Conservation (phyloP, 2,329 filamentous ascomycete genomes). For the Diaporthe aspalathi region DNA sequence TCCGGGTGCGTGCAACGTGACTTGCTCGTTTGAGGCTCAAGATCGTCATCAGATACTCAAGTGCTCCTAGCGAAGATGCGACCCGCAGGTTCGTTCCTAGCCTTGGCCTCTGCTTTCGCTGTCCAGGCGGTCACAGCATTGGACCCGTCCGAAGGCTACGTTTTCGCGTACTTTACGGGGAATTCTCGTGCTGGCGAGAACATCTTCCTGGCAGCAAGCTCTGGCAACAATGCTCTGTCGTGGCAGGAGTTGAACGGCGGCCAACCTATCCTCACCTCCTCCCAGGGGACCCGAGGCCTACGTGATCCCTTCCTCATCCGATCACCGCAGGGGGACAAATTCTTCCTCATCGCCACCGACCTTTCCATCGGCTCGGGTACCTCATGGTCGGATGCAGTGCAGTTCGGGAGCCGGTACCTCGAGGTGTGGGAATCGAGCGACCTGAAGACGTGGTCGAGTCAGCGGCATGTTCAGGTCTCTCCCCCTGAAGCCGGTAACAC, state of each 20-base stretch:
- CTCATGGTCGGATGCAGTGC: slow-evolving; percentile 42
- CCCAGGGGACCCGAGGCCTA: slow-evolving; percentile 52
- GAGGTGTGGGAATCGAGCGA: slow-evolving; percentile 57
- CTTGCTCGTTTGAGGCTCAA: background rate
- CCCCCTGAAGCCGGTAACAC: slow-evolving; percentile 54
- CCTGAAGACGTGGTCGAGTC: slow-evolving; percentile 52
- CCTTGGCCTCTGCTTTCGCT: slow-evolving; percentile 18
- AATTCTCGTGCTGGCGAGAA: slow-evolving; percentile 42
- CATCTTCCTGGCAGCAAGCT: slow-evolving; percentile 54
- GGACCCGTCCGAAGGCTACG: slow-evolving; percentile 24
- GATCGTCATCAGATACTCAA: background rate
- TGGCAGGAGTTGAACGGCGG: slow-evolving; percentile 55
- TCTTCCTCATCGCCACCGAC: slow-evolving; percentile 56
- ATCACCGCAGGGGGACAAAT: slow-evolving; percentile 52
- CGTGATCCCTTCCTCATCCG: slow-evolving; percentile 57
- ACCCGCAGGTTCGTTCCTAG: slow-evolving; percentile 7
- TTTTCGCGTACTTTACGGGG: slow-evolving; percentile 30
- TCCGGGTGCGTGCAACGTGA: background rate
- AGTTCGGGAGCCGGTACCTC: slow-evolving; percentile 44
- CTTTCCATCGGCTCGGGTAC: slow-evolving; percentile 50
- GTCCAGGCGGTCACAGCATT: background rate
- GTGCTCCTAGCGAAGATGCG: slow-evolving; percentile 1
- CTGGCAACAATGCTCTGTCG: slow-evolving; percentile 54
- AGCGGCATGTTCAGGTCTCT: slow-evolving; percentile 53
- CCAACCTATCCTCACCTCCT: slow-evolving; percentile 52